Percentiles rank a stretch among this genome's conserved stretches.
Conservation (phyloP, 306 rosid genomes). For the Cajanus cajan region DNA sequence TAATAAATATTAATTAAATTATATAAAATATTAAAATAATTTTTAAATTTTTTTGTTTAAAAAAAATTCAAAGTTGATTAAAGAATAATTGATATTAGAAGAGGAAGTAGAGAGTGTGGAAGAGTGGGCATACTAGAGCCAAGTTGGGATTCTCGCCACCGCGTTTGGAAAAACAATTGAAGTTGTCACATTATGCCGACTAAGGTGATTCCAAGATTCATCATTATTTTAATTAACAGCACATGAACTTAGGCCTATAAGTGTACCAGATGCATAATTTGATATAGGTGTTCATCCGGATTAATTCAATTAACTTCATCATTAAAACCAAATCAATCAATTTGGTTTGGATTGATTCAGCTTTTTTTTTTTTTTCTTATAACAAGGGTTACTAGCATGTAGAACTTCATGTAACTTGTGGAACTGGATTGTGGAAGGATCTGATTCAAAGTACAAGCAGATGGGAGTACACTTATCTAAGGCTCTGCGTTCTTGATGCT, state of each 20-base stretch:
- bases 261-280: too few relatives aligned
- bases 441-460: neutral
- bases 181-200: neutral
- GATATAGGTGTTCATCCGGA: too few relatives aligned
- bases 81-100: neutral
- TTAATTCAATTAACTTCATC: too few relatives aligned
- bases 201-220: neutral
- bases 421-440: neutral
- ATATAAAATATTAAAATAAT: too few relatives aligned
- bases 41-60: too few relatives aligned
- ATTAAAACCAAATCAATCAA: too few relatives aligned
- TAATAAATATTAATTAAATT: too few relatives aligned
- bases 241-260: too few relatives aligned
- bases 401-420: neutral
- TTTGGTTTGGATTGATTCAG: too few relatives aligned
- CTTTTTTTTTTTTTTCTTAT: too few relatives aligned
- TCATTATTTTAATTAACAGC: neutral
- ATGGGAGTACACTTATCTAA: slow-evolving; percentile 20
- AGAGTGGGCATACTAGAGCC: neutral
- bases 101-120: neutral
- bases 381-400: neutral
- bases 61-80: too few relatives aligned
- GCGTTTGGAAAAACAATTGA: neutral
- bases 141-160: neutral
- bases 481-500: slow-evolving; percentile 37